Percentiles rank a stretch among this genome's conserved stretches.
phyloP scores from a whole-genome alignment of 352 stramenopile genomes.

The Globisporangium iwayamae region DNA sequence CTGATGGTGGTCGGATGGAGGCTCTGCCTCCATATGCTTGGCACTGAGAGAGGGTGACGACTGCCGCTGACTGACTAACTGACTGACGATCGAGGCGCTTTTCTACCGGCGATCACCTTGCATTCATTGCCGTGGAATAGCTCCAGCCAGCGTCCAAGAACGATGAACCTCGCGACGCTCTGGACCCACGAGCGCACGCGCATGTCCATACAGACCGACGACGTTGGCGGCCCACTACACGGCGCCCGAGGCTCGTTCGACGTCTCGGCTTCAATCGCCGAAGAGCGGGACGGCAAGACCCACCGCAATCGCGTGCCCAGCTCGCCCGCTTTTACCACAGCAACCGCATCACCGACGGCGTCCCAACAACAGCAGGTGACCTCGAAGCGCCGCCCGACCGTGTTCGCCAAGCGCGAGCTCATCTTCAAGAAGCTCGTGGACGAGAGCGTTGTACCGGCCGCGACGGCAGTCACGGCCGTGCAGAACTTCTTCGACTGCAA shows the following conservation, averaged over 20 bases:
- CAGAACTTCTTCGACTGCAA: constrained; percentile 33
- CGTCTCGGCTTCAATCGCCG: constrained; percentile 7
- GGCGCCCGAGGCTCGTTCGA: not conserved
- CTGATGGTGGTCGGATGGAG: too few relatives aligned
- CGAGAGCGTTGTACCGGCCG: constrained; percentile 26
- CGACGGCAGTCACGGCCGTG: not conserved
- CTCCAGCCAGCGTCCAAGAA: not conserved
- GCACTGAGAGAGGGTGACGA: not conserved
- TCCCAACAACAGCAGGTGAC: not conserved
- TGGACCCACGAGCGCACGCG: constrained; percentile 54
- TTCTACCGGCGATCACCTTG: too few relatives aligned
- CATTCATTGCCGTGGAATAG: not conserved
- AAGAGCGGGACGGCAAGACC: not conserved
- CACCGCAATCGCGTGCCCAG: not conserved
- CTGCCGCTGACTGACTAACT: not conserved
- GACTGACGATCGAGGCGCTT: too few relatives aligned
- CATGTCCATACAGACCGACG: constrained; percentile 18
- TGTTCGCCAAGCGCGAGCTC: constrained; percentile 20
- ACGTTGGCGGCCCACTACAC: not conserved
- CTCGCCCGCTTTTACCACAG: not conserved
- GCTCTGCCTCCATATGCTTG: too few relatives aligned
- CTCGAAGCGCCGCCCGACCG: constrained; percentile 8
- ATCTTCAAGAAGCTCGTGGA: constrained; percentile 38
- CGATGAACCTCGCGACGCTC: constrained; percentile 52
- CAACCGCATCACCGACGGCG: not conserved